These are phyloP conservation scores for Solanum tarijense DNA, from an alignment of 257 asterid species.

Conservation along the genomic window DNA sequence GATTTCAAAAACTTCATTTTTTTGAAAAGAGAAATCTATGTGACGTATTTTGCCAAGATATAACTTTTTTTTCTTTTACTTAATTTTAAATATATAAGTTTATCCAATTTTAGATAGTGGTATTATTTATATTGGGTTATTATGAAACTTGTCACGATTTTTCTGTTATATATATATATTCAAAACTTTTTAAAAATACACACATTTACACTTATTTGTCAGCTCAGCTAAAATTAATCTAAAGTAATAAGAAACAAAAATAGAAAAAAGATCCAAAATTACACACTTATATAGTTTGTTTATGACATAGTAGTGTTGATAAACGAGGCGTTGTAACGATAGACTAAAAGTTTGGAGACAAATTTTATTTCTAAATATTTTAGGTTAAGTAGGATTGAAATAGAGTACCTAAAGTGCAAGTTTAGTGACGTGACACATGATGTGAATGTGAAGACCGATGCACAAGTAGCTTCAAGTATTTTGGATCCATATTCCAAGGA, in stretches of 20 bases:
- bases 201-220: background rate
- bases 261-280: background rate
- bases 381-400: background rate
- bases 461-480: background rate
- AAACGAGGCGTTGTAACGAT: background rate
- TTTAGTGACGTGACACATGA: background rate
- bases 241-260: no score
- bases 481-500: background rate
- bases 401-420: background rate
- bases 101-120: background rate
- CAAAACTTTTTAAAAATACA: background rate
- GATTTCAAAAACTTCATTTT: background rate
- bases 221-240: no score
- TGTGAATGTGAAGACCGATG: background rate
- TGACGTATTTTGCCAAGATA: background rate
- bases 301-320: background rate
- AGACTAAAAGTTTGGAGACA: background rate
- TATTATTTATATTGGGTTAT: background rate
- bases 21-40: background rate
- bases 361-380: no score
- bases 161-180: no score
- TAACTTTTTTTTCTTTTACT: no score
- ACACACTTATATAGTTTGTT: background rate
- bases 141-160: background rate
- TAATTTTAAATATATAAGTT: background rate